These are phyloP conservation scores for Cyclostephanos invisitatus DNA, from an alignment of 108 stramenopile species.

Conservation along the genomic window DNA sequence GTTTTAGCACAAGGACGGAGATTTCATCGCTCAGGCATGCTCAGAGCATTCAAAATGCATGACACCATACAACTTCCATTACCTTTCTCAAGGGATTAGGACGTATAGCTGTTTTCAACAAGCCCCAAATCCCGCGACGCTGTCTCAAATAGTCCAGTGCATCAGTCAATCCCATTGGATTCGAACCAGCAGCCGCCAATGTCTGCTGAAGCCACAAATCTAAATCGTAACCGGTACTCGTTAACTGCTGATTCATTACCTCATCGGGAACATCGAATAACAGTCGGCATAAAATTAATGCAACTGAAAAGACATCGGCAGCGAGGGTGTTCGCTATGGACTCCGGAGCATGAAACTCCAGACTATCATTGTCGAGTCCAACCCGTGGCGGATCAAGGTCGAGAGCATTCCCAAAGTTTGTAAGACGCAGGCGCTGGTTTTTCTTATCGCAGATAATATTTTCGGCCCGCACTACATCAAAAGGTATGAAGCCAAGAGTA, in stretches of 20 bases:
- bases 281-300: slow-evolving; percentile 68
- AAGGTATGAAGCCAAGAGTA: background rate
- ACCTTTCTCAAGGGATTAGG: slow-evolving; percentile 53
- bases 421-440: slow-evolving; percentile 43
- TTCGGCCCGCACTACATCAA: slow-evolving; percentile 51
- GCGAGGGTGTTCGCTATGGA: slow-evolving; percentile 54
- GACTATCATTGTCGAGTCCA: slow-evolving; percentile 50
- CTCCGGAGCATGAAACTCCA: slow-evolving; percentile 73
- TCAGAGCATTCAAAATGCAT: background rate
- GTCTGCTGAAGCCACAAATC: slow-evolving; percentile 66
- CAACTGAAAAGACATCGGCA: slow-evolving; percentile 71
- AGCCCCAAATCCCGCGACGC: slow-evolving; percentile 71
- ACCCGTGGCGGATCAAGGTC: slow-evolving; percentile 71
- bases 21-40: background rate
- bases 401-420: slow-evolving; percentile 83
- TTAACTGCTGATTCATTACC: slow-evolving; percentile 64
- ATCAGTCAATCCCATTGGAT: slow-evolving; percentile 54
- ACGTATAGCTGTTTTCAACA: slow-evolving; percentile 61
- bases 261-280: slow-evolving; percentile 71
- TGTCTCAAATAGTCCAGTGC: slow-evolving; percentile 66
- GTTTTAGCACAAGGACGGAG: background rate
- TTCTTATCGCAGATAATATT: slow-evolving; percentile 58
- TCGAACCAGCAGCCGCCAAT: slow-evolving; percentile 40
- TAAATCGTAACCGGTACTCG: slow-evolving; percentile 65
- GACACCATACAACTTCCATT: background rate